Conservation (phyloP, 371 early-diverging fungal species). For the Mortierella sp. region DNA sequence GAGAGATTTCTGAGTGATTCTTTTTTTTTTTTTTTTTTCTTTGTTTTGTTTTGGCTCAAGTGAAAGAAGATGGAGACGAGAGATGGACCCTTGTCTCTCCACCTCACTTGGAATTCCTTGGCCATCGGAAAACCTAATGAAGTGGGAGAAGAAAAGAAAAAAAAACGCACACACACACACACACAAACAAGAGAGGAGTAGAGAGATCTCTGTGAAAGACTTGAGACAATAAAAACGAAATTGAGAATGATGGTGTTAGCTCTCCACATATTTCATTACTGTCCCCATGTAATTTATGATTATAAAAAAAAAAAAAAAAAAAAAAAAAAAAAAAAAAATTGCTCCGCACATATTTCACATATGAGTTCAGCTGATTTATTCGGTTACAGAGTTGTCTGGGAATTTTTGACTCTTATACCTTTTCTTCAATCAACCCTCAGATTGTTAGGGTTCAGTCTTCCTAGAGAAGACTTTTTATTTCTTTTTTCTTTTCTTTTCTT, state of each 20-base stretch:
- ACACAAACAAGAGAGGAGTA: too few relatives aligned
- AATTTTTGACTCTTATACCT: too few relatives aligned
- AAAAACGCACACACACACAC: too few relatives aligned
- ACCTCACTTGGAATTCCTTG: neutral
- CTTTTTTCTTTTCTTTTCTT: neutral
- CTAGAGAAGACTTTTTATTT: neutral
- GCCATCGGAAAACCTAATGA: neutral
- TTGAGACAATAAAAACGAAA: neutral
- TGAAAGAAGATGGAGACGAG: neutral
- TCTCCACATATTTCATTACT: neutral
- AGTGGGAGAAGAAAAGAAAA: neutral
- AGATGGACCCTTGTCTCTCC: neutral
- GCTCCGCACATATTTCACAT: too few relatives aligned
- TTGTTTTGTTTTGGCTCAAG: neutral
- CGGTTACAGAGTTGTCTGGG: too few relatives aligned
- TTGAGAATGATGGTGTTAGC: too few relatives aligned
- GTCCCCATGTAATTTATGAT: neutral
- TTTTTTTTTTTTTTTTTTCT: neutral
- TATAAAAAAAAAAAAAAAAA: constrained; percentile 4
- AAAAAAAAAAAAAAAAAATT: constrained; percentile 5
- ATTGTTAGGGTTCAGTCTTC: too few relatives aligned
- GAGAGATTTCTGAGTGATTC: too few relatives aligned
- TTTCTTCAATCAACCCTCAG: too few relatives aligned
- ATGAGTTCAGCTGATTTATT: too few relatives aligned
- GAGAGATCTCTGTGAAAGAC: neutral